Evolutionary conservation across 371 early-diverging fungal genomes (phyloP), one percentile per base, ranked within the genome.

Genomic region (Mortierella sp.): DNA sequence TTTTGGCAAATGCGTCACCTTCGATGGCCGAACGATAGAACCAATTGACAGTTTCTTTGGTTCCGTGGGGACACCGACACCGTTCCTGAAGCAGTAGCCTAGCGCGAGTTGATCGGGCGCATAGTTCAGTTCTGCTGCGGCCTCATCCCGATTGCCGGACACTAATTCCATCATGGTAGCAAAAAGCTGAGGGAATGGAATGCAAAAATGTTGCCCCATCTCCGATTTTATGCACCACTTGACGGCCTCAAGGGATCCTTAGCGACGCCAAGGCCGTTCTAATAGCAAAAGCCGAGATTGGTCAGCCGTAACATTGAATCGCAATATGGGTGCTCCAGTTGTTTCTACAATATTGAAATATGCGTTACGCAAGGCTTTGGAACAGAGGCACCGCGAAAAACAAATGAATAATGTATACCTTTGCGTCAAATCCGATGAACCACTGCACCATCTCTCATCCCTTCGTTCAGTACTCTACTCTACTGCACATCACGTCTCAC

Each of bases 141-240:
- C 80, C 17, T 79, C 84, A 79, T 94, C 95, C 94, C 94, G 95
- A 51, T 87, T 84, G 84, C 3, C 69, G 63, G 0, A 87, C 78
- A n/a, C 96, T 95, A 47, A 94, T 89, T n/a, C 95, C 97, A 57
- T 92, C 89, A 78, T 94, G 92, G 56, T 90, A 87, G 67, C 93
- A 94, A 60, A n/a, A 88, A 92, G 6, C 93, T 95, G 5, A 94
- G 82, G 2, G 73, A 73, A 69, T 93, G 93, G 82, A 89, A 93
- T 2, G 94, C 96, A 64, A 92, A 88, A 9, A 91, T 85, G 56
- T 93, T 92, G 23, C 92, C 93, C 30, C 87, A 87, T 34, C 86
- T 92, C 92, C 7, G 93, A 90, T 53, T 79, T 80, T 50, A 79
- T 81, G 78, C 91, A 94, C 92, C 92, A 94, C 58, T 81, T 78